These are phyloP conservation scores for Globisporangium paddicum DNA, from an alignment of 352 stramenopile genomes.

Conservation along the genomic window DNA sequence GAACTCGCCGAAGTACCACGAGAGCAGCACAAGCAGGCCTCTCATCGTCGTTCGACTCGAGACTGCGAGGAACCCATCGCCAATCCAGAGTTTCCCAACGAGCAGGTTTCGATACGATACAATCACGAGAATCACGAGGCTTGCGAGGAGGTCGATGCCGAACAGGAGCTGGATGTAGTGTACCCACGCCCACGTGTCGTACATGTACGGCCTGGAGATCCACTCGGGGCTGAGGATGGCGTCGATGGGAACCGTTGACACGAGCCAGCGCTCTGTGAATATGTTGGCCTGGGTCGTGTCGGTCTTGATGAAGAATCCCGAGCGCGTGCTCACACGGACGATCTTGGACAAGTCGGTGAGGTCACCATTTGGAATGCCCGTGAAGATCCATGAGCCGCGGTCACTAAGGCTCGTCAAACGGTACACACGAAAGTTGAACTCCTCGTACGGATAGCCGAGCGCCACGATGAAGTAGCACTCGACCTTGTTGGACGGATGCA, in stretches of 20 bases:
- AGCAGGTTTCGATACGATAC: constrained; percentile 30
- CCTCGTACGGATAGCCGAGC: constrained; percentile 29
- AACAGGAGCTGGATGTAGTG: constrained; percentile 44
- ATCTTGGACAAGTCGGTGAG: background rate
- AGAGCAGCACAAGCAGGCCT: too few species aligned
- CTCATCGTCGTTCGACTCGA: constrained; percentile 23
- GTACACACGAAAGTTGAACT: constrained; percentile 16
- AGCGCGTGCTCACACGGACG: constrained; percentile 17
- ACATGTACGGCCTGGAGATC: constrained; percentile 15
- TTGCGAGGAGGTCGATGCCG: constrained; percentile 23
- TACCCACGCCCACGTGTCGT: constrained; percentile 45
- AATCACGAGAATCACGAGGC: constrained; percentile 24
- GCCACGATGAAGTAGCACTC: constrained; percentile 18
- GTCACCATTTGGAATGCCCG: constrained; percentile 11
- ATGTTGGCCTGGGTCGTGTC: constrained; percentile 37
- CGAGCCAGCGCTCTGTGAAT: constrained; percentile 27
- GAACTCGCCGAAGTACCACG: constrained; percentile 40
- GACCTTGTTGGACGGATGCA: constrained; percentile 12
- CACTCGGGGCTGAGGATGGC: constrained; percentile 28
- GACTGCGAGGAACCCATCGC: constrained; percentile 32
- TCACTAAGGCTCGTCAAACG: constrained; percentile 21
- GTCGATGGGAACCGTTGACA: constrained; percentile 12
- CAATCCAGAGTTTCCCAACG: constrained; percentile 32
- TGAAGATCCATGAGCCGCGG: constrained; percentile 26
- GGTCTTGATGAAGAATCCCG: constrained; percentile 33